These are phyloP conservation scores for Populus ilicifolia DNA, from an alignment of 345 rosid species.

Conservation along the genomic window DNA sequence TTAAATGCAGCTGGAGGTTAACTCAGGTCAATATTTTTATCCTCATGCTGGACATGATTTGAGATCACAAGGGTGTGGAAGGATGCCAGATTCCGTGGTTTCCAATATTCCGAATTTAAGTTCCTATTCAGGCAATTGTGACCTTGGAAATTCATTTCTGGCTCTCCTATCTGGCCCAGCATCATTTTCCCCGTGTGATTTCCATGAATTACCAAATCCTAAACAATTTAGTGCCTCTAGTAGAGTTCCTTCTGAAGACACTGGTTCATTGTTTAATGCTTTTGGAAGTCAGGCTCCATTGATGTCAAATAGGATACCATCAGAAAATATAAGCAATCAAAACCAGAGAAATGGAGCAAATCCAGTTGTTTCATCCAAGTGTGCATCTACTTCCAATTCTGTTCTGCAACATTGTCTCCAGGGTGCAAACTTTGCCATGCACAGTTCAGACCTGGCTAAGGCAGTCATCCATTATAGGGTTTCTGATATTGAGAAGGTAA, in stretches of 20 bases:
- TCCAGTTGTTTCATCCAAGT: conserved; percentile 18
- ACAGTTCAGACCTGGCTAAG: conserved; percentile 23
- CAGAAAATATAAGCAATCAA: conserved; percentile 21
- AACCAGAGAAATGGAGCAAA: conserved; percentile 15
- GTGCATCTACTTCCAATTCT: conserved; percentile 16
- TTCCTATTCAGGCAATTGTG: conserved; percentile 17
- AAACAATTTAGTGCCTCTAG: conserved; percentile 24
- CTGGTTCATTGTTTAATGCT: conserved; percentile 13
- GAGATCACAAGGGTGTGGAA: conserved; percentile 24
- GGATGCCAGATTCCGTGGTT: conserved; percentile 19
- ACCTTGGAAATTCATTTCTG: conserved; percentile 36
- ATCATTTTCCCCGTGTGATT: conserved; percentile 34
- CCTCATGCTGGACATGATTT: conserved; percentile 27
- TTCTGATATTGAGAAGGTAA: conserved; percentile 27
- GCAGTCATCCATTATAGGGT: conserved; percentile 13
- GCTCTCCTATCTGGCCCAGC: conserved; percentile 41
- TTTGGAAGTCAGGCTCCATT: conserved; percentile 20
- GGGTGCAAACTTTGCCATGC: conserved; percentile 12
- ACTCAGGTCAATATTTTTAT: conserved; percentile 16
- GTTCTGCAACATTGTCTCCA: conserved; percentile 23
- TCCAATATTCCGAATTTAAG: conserved; percentile 9
- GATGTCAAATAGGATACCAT: conserved; percentile 10
- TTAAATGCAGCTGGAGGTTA: conserved; percentile 26
- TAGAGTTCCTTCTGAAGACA: conserved; percentile 17
- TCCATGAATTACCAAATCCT: conserved; percentile 27